A percentile compares a stretch with the other conserved stretches of the same genome.
Evolutionary conservation across 2,329 filamentous ascomycete genomes (phyloP).

Genomic region (Trichoderma polysporum): DNA sequence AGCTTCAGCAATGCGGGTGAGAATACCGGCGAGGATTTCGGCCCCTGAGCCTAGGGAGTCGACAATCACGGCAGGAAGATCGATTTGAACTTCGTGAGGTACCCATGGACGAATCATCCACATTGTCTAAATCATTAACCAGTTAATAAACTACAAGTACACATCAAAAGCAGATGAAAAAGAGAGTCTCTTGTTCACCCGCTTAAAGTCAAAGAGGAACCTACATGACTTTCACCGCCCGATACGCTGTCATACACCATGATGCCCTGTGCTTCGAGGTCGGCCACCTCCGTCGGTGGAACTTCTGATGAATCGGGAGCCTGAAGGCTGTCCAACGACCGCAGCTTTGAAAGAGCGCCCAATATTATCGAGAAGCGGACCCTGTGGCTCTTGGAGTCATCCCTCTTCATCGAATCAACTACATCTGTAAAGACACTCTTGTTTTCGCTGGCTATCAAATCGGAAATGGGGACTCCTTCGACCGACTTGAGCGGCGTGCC

Average conservation of each 20-base stretch:
- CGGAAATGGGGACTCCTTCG: constrained; percentile 73
- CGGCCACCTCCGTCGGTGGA: constrained; percentile 51
- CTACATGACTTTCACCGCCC: constrained; percentile 84
- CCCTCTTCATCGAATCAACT: constrained; percentile 83
- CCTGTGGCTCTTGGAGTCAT: constrained; percentile 90
- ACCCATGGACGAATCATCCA: constrained; percentile 98
- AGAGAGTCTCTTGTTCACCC: neutral
- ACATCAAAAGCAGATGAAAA: neutral
- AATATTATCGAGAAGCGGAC: constrained; percentile 75
- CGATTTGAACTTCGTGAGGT: constrained; percentile 91
- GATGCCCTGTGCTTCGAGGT: constrained; percentile 94
- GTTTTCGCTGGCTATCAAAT: constrained; percentile 76
- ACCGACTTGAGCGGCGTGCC: constrained; percentile 74
- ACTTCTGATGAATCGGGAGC: constrained; percentile 41
- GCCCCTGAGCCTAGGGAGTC: constrained; percentile 93
- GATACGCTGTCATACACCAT: constrained; percentile 93
- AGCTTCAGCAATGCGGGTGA: constrained; percentile 83
- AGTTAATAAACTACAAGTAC: neutral
- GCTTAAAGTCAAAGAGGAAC: neutral
- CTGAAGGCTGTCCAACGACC: constrained; percentile 44
- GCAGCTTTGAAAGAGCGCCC: constrained; percentile 67
- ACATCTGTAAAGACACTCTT: constrained; percentile 78
- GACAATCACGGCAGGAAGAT: constrained; percentile 83
- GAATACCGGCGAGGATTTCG: constrained; percentile 89
- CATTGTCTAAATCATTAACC: constrained; percentile 70